These are phyloP conservation scores for Pseudogymnoascus sp. DNA, from an alignment of 2,329 filamentous ascomycete species.

Conservation along the genomic window DNA sequence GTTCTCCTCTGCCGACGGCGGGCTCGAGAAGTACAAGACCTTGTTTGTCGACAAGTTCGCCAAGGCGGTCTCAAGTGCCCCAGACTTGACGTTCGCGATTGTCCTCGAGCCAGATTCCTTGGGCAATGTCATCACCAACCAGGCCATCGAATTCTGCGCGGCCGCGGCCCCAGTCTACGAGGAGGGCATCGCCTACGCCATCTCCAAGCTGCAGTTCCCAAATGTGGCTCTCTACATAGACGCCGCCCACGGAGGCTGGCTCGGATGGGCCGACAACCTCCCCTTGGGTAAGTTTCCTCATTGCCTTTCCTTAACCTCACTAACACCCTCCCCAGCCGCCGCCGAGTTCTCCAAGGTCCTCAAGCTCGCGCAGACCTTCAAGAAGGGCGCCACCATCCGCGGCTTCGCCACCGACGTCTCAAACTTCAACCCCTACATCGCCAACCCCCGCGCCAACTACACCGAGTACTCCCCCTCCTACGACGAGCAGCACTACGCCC, in stretches of 20 bases:
- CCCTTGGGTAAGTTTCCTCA: conserved; percentile 27
- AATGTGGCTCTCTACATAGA: conserved; percentile 37
- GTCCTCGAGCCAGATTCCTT: conserved; percentile 40
- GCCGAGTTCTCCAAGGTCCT: conserved; percentile 36
- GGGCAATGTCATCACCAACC: conserved; percentile 38
- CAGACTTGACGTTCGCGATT: conserved; percentile 36
- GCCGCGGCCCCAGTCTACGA: conserved; percentile 34
- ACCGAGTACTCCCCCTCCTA: conserved; percentile 35
- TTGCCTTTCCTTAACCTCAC: not conserved
- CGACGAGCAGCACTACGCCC: conserved; percentile 37
- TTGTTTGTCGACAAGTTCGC: conserved; percentile 36
- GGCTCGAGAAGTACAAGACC: conserved; percentile 35
- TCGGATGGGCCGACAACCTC: conserved; percentile 36
- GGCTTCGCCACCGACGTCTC: conserved; percentile 41
- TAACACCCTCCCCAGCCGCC: conserved; percentile 28
- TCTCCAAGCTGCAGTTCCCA: conserved; percentile 32
- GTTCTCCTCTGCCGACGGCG: conserved; percentile 31
- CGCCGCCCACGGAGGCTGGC: conserved; percentile 38
- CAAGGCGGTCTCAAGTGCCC: conserved; percentile 31
- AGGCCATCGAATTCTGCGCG: conserved; percentile 32
- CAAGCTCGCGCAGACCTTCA: conserved; percentile 25
- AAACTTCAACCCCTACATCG: conserved; percentile 38
- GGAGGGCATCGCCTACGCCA: conserved; percentile 37
- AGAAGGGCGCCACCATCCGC: conserved; percentile 24
- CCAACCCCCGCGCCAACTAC: conserved; percentile 34